Evolutionary conservation across 805 yeast species (phyloP).

Genomic region (Hanseniaspora valbyensis): DNA sequence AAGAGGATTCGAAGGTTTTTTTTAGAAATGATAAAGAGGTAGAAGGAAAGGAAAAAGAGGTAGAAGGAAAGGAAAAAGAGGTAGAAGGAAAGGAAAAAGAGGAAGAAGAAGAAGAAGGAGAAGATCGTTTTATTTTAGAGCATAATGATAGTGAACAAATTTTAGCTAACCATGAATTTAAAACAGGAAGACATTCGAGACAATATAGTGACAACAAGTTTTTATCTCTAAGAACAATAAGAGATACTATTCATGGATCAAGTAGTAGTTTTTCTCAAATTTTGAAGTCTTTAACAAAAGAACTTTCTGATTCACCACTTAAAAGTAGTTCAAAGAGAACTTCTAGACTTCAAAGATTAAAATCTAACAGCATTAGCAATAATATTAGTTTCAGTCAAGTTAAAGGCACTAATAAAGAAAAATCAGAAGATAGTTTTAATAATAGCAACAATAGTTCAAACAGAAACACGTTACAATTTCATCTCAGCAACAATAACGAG

Average conservation of each 20-base stretch:
- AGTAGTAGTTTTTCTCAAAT: background rate
- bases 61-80: too few relatives aligned
- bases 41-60: too few relatives aligned
- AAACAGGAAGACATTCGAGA: slow-evolving; percentile 8
- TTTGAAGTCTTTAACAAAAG: background rate
- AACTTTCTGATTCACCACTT: background rate
- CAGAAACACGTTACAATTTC: background rate
- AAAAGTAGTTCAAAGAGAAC: background rate
- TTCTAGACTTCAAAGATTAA: background rate
- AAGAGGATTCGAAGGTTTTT: too few relatives aligned
- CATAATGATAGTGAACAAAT: slow-evolving; percentile 3
- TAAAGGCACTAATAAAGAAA: background rate
- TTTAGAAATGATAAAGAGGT: too few relatives aligned
- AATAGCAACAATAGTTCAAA: background rate
- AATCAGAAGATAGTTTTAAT: background rate
- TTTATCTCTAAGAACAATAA: slow-evolving; percentile 2
- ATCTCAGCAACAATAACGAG: background rate
- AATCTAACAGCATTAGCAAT: background rate
- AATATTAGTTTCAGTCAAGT: background rate
- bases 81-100: background rate
- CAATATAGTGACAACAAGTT: slow-evolving; percentile 1
- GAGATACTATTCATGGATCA: slow-evolving; percentile 13
- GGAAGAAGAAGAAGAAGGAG: background rate
- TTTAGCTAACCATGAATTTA: slow-evolving; percentile 5
- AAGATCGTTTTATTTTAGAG: background rate